Base-by-base conservation (phyloP, 768 basidiomycete genomes). In the Filobasidium wieringae region DNA sequence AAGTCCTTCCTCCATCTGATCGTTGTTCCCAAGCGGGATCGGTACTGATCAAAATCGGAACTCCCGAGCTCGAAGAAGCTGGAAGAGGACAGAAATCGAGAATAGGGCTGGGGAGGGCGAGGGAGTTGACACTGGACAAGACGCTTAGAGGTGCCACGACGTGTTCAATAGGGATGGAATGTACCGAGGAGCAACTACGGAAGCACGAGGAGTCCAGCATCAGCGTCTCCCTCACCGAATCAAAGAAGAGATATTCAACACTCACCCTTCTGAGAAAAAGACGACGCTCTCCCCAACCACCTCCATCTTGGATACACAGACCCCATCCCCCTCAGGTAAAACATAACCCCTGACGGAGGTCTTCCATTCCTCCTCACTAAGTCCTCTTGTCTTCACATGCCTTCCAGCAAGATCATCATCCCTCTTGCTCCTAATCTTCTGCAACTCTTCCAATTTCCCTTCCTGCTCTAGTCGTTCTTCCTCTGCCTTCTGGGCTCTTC, bases 211-310 rank as follows among this genome's bases (percentile, higher is more conserved):
- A 30, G 63, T 27, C 11, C 49, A 56, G 30, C 24, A 55, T 52
- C 26, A 43, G 12, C 29, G 41, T 11, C 31, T 12, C 30, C 8
- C 17, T 32, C 8, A 8, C n/a, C 6, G 27, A 26, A 8, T 1
- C n/a, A 11, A 19, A 32, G 31, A 55, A 45, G 29, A 5, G 22
- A 29, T 40, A 17, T 40, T 15, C 37, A 6, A 4, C 11, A 60
- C 68, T 62, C 33, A 71, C 70, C 72, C 72, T 61, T 69, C 65
- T 2, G 70, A 71, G 50, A 67, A 68, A 59, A 73, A 73, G n/a
- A 70, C 26, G 12, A 73, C 63, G n/a, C 67, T 27, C 15, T 59
- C 56, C 0, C 60, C 69, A 6, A 71, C 59, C 19, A 36, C 62
- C 26, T 64, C 40, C 26, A 73, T 68, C 60, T 67, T 68, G 61